Conservation (phyloP, 805 yeast species). For the Phaffomyces thermotolerans region DNA sequence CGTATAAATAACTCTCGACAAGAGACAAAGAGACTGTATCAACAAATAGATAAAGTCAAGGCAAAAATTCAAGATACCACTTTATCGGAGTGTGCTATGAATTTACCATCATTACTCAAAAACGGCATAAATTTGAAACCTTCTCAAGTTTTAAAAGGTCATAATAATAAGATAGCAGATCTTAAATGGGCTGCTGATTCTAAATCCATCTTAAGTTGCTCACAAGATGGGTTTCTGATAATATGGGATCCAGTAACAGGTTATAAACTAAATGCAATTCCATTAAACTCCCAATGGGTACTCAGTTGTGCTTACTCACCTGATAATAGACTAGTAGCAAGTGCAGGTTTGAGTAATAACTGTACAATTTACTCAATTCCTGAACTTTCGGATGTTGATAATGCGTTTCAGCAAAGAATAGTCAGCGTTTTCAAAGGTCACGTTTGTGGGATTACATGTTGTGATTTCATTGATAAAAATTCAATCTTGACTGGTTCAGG, state of each 20-base stretch:
- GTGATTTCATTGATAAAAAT: constrained; percentile 55
- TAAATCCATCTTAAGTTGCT: constrained; percentile 55
- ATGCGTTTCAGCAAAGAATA: constrained; percentile 32
- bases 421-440: constrained; percentile 68
- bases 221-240: constrained; percentile 82
- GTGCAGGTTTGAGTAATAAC: constrained; percentile 77
- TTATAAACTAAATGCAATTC: constrained; percentile 60
- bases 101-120: constrained; percentile 10
- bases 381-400: constrained; percentile 23
- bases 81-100: constrained; percentile 32
- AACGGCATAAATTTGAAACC: constrained; percentile 27
- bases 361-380: constrained; percentile 58
- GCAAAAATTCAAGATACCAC: constrained; percentile 38
- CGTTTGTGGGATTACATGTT: constrained; percentile 70
- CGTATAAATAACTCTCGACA: constrained; percentile 32
- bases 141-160: constrained; percentile 39
- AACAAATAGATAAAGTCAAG: constrained; percentile 41
- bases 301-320: constrained; percentile 69
- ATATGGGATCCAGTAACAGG: constrained; percentile 79
- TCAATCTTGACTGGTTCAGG: constrained; percentile 68
- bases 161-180: constrained; percentile 64
- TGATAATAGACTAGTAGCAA: constrained; percentile 56
- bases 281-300: constrained; percentile 74
- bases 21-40: constrained; percentile 41
- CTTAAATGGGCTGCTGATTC: constrained; percentile 64